Evolutionary conservation across 208 protist genomes (phyloP).

Genomic region (Trypanosoma conorhini): DNA sequence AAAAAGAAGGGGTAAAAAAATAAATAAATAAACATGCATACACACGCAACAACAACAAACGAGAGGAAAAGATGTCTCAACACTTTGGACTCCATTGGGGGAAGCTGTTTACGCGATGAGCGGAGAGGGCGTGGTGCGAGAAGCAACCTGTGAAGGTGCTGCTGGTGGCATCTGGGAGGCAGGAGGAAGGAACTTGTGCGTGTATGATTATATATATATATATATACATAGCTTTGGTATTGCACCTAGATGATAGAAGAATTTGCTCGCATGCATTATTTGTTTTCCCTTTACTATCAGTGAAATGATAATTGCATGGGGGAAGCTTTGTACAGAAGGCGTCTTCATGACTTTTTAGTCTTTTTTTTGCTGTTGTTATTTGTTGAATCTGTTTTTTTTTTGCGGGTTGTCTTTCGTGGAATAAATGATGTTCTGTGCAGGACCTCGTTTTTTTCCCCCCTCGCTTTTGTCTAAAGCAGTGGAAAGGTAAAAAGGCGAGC

Average conservation of each 20-base stretch:
- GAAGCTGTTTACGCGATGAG: neutral
- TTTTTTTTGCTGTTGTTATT: conserved; percentile 16
- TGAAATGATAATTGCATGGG: neutral
- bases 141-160: neutral
- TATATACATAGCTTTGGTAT: conserved; percentile 10
- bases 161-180: neutral
- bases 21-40: neutral
- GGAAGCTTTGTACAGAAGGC: neutral
- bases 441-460: neutral
- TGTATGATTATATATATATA: neutral
- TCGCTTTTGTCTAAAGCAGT: neutral
- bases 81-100: neutral
- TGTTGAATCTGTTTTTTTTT: conserved; percentile 15
- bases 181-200: neutral
- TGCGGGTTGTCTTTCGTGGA: neutral
- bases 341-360: neutral
- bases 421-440: neutral
- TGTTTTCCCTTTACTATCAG: neutral
- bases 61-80: neutral
- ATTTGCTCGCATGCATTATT: conserved; percentile 3
- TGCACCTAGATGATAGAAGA: conserved; percentile 3
- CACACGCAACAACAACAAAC: neutral
- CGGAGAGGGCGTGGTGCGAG: neutral
- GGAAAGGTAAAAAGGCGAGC: conserved; percentile 13
- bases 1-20: neutral